Conservation (phyloP, 345 rosid species). For the Camelina neglecta region DNA sequence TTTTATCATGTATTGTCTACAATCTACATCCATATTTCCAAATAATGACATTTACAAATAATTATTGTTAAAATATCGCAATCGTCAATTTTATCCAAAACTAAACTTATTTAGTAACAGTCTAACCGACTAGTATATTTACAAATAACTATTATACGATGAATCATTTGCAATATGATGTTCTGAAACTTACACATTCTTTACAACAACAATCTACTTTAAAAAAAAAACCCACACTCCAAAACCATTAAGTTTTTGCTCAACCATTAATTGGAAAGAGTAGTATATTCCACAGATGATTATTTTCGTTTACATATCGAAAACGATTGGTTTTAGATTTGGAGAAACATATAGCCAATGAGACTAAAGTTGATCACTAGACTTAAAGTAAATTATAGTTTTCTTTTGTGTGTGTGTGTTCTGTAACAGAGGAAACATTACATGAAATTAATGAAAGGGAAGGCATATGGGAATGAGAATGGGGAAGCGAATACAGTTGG, state of each 20-base stretch:
- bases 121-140: not conserved
- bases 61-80: not conserved
- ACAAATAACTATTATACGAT: not conserved
- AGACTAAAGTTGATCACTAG: slow-evolving; percentile 12
- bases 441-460: slow-evolving; percentile 21
- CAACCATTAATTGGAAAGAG: not conserved
- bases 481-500: slow-evolving; percentile 33
- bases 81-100: not conserved
- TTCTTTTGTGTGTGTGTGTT: not conserved
- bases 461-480: slow-evolving; percentile 33
- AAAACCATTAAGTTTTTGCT: not conserved
- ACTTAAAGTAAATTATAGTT: not conserved
- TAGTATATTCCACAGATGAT: not conserved
- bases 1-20: slow-evolving; percentile 8
- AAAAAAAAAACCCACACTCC: not conserved
- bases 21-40: slow-evolving; percentile 12
- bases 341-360: slow-evolving; percentile 10
- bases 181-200: not conserved
- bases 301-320: not conserved
- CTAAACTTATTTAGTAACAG: not conserved
- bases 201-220: not conserved
- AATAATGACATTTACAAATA: not conserved
- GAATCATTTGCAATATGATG: not conserved
- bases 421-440: slow-evolving; percentile 29
- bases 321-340: not conserved